Evolutionary conservation across 1,284 basidiomycete genomes (phyloP).

Genomic region (Ustilago crameri): DNA sequence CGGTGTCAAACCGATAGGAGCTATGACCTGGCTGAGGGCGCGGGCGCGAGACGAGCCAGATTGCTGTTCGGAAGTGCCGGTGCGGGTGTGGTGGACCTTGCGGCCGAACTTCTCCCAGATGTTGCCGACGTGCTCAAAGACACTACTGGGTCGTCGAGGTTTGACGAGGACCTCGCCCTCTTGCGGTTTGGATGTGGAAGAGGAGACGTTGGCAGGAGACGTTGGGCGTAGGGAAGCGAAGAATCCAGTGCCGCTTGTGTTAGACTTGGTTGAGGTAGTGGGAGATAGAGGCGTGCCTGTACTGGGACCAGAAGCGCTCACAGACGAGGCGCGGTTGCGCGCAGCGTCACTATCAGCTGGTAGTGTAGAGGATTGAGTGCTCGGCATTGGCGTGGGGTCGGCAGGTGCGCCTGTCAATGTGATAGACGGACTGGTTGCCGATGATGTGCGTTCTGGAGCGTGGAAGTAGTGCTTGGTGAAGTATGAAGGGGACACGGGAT

Average conservation of each 20-base stretch:
- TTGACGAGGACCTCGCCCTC: conserved; percentile 21
- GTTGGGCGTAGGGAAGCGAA: conserved; percentile 48
- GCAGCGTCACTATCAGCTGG: conserved; percentile 8
- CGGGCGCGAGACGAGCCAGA: conserved; percentile 19
- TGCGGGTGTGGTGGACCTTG: conserved; percentile 47
- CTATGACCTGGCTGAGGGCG: conserved; percentile 29
- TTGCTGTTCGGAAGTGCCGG: conserved; percentile 32
- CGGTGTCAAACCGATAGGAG: conserved; percentile 25
- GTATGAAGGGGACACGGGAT: conserved; percentile 41
- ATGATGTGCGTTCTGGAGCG: conserved; percentile 18
- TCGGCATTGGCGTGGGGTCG: conserved; percentile 14
- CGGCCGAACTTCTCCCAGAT: conserved; percentile 58
- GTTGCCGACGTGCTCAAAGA: conserved; percentile 60
- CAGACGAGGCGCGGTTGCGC: conserved; percentile 19
- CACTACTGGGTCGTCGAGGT: conserved; percentile 53
- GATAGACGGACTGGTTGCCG: conserved; percentile 44
- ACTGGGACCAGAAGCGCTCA: conserved; percentile 16
- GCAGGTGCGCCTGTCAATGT: conserved; percentile 42
- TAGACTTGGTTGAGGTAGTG: conserved; percentile 23
- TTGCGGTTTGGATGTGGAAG: conserved; percentile 11
- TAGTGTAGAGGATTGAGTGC: conserved; percentile 2
- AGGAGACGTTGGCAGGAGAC: conserved; percentile 30
- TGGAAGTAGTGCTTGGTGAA: conserved; percentile 46
- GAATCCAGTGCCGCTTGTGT: conserved; percentile 29
- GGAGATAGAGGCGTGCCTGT: conserved; percentile 29